Evolutionary conservation across 1,284 basidiomycete genomes (phyloP).

Genomic region (Ustilago shanxiensis): DNA sequence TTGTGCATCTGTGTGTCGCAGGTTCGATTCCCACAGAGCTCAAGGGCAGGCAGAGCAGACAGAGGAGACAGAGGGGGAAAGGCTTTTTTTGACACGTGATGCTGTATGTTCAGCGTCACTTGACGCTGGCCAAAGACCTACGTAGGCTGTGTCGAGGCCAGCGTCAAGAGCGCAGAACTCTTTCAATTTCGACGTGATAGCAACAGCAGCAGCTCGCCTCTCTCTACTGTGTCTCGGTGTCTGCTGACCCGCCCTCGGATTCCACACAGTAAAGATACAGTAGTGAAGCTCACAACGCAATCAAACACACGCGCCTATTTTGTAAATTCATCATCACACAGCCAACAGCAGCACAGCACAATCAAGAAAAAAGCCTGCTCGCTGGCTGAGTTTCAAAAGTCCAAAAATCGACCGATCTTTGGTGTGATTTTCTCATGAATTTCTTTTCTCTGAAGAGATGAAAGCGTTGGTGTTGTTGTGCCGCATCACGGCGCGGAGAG

Average conservation of each 20-base stretch:
- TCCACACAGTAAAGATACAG: slow-evolving; percentile 2
- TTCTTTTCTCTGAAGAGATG: not conserved
- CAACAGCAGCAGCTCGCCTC: slow-evolving; percentile 11
- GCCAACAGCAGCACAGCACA: not conserved
- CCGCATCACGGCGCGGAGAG: not conserved
- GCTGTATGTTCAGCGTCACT: too few relatives aligned
- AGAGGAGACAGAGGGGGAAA: too few relatives aligned
- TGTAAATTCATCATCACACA: not conserved
- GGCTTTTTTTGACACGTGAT: too few relatives aligned
- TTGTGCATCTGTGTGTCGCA: too few relatives aligned
- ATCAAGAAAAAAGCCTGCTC: not conserved
- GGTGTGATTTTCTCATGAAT: not conserved
- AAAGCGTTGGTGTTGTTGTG: not conserved
- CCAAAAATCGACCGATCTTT: slow-evolving; percentile 23
- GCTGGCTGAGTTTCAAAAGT: slow-evolving; percentile 9
- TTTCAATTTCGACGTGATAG: slow-evolving; percentile 1
- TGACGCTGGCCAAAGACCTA: too few relatives aligned
- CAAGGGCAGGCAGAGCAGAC: too few relatives aligned
- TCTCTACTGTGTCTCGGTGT: slow-evolving; percentile 2
- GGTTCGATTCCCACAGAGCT: too few relatives aligned
- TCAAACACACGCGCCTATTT: slow-evolving; percentile 5
- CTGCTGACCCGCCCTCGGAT: slow-evolving; percentile 21
- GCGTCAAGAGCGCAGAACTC: too few relatives aligned
- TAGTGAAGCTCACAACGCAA: not conserved
- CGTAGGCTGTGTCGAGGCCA: too few relatives aligned